Base-by-base conservation (phyloP, 208 protist genomes). In the Leishmania aethiopica region DNA sequence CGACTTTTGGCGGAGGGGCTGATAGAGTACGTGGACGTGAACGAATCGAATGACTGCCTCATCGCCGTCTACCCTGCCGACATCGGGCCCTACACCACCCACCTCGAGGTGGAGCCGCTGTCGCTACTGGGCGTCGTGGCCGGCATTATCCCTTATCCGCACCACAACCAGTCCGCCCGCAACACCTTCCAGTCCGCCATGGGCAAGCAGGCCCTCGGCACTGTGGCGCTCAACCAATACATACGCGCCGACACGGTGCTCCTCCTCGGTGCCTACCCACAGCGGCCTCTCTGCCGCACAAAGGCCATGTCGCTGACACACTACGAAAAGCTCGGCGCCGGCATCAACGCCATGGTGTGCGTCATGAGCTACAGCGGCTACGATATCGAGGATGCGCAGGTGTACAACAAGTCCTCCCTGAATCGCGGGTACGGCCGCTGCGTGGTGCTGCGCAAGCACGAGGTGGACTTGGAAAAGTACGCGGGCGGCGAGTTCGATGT, bases 151-250 rank as follows among this genome's bases (percentile, higher is more conserved):
- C 99, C 99, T 3, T 99, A 99, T 91, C 99, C 99, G 11, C 99
- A 99, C 93, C 99, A 99, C 91, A 99, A 99, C 89, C 99, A 99
- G 90, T 99, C 99, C 3, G 99, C 99, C 28, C 94, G 99, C 55
- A 99, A 99, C 89, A 99, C 99, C 5, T 99, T 99, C 87, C 99
- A 99, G 94, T 99, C 99, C 77, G 99, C 99, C 72, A 99, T 99
- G 99, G 99, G 99, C 79, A 99, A 99, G 86, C 99, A 99, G 88
- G 99, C 99, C 3, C 98, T 99, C 19, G 99, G 99, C 57, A 94
- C 93, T 13, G 99, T 99, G 88, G 96, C 94, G 15, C 98, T 94
- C 49, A 99, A 99, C 87, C 95, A 98, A 89, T 95, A 96, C 79
- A 93, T 98, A 45, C 94, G 99, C 69, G 99, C 99, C 25, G 99